These are phyloP conservation scores for Pyrus communis DNA, from an alignment of 306 rosid genomes.

Conservation along the genomic window DNA sequence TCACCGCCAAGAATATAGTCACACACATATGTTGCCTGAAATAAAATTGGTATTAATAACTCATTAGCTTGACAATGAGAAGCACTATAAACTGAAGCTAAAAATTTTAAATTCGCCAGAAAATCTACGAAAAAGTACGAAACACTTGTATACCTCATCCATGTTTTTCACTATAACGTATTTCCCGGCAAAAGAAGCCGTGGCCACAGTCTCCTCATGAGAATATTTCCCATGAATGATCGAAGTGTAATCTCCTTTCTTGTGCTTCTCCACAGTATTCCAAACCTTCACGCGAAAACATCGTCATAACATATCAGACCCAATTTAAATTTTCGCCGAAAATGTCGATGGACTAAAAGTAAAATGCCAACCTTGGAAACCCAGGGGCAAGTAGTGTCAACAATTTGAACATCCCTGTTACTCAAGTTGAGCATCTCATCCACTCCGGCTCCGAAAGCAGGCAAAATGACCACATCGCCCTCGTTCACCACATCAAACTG, in stretches of 20 bases:
- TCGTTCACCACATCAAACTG: conserved; percentile 70
- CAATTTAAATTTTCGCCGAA: not conserved
- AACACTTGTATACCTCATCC: conserved; percentile 50
- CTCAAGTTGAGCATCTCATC: conserved; percentile 88
- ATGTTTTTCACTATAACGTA: conserved; percentile 80
- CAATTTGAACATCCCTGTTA: conserved; percentile 75
- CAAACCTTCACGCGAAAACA: conserved; percentile 48
- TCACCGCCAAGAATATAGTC: conserved; percentile 89
- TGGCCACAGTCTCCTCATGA: conserved; percentile 93
- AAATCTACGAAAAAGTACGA: not conserved
- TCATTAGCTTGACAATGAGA: not conserved
- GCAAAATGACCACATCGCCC: conserved; percentile 92
- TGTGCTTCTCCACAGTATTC: conserved; percentile 90
- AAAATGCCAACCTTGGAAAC: conserved; percentile 66
- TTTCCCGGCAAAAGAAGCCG: conserved; percentile 95
- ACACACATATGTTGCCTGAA: conserved; percentile 83
- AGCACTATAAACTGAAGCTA: not conserved
- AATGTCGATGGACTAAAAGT: not conserved
- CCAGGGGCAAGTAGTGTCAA: conserved; percentile 99
- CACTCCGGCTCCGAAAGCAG: conserved; percentile 96
- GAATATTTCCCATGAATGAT: conserved; percentile 86
- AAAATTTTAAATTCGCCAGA: not conserved
- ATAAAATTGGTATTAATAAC: not conserved
- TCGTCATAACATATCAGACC: not conserved
- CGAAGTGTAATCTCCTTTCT: conserved; percentile 85